Conservation (phyloP, 1,139 yeast genomes). For the Pneumocystis oryctolagi region DNA sequence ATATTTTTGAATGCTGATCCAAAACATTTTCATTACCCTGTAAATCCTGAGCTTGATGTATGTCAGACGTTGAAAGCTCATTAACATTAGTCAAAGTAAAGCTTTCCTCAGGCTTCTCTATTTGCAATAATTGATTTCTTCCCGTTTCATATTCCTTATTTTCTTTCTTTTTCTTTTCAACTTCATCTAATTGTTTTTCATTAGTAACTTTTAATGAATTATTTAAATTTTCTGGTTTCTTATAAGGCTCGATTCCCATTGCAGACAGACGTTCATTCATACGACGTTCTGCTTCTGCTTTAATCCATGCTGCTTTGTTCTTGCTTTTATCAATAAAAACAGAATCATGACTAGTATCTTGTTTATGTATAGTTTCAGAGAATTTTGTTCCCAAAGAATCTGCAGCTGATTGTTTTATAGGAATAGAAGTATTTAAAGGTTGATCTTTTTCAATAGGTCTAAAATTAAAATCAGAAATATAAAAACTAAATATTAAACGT, state of each 20-base stretch:
- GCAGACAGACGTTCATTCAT: slow-evolving; percentile 84
- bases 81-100: not conserved
- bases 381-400: not conserved
- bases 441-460: not conserved
- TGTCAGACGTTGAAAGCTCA: not conserved
- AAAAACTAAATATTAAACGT: not conserved
- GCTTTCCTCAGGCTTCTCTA: not conserved
- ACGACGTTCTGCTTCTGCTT: slow-evolving; percentile 79
- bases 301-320: slow-evolving; percentile 69
- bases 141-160: slow-evolving; percentile 4
- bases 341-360: not conserved
- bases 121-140: slow-evolving; percentile 3
- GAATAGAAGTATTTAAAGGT: not conserved
- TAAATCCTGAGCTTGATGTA: slow-evolving; percentile 13
- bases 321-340: slow-evolving; percentile 21
- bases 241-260: slow-evolving; percentile 47
- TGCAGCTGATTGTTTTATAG: not conserved
- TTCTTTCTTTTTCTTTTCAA: not conserved
- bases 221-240: not conserved
- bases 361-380: not conserved
- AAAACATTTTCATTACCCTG: not conserved
- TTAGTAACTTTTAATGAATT: slow-evolving; percentile 13
- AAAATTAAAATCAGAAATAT: not conserved
- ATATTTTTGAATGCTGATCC: slow-evolving; percentile 1
- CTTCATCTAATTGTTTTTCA: slow-evolving; percentile 2